Conservation (phyloP, 305 asterid species). For the Fraxinus sp. region DNA sequence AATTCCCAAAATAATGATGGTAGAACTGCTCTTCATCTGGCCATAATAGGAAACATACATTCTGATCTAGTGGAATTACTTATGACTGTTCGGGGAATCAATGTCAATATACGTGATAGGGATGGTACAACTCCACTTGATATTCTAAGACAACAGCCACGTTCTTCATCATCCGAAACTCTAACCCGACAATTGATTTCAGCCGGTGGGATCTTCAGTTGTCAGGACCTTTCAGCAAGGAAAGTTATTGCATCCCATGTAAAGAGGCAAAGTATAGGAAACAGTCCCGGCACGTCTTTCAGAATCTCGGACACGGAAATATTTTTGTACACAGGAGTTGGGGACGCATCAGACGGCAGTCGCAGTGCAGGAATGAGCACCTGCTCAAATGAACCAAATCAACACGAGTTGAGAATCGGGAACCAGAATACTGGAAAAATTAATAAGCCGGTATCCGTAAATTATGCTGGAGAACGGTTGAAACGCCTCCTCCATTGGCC, state of each 20-base stretch:
- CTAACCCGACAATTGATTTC: conserved; percentile 67
- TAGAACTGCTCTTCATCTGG: conserved; percentile 74
- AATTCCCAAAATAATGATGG: conserved; percentile 57
- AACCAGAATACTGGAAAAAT: conserved; percentile 28
- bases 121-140: conserved; percentile 79
- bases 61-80: conserved; percentile 73
- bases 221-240: conserved; percentile 67
- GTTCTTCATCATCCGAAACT: conserved; percentile 62
- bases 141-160: conserved; percentile 61
- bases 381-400: conserved; percentile 44
- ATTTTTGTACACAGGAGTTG: conserved; percentile 65
- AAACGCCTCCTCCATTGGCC: conserved; percentile 79
- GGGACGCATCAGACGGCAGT: conserved; percentile 42
- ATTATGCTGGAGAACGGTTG: conserved; percentile 47
- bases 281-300: conserved; percentile 92
- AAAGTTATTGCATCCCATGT: conserved; percentile 69
- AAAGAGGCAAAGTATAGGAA: conserved; percentile 70
- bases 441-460: conserved; percentile 31
- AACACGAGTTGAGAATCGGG: conserved; percentile 28
- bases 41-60: conserved; percentile 73
- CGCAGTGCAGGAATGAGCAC: conserved; percentile 35
- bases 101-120: conserved; percentile 64
- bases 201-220: conserved; percentile 73
- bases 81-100: conserved; percentile 54
- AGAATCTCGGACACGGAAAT: conserved; percentile 73